A percentile compares a stretch with the other conserved stretches of the same genome.
Conservation (phyloP, 495 filamentous ascomycete genomes). For the Penicillium chermesinum region DNA sequence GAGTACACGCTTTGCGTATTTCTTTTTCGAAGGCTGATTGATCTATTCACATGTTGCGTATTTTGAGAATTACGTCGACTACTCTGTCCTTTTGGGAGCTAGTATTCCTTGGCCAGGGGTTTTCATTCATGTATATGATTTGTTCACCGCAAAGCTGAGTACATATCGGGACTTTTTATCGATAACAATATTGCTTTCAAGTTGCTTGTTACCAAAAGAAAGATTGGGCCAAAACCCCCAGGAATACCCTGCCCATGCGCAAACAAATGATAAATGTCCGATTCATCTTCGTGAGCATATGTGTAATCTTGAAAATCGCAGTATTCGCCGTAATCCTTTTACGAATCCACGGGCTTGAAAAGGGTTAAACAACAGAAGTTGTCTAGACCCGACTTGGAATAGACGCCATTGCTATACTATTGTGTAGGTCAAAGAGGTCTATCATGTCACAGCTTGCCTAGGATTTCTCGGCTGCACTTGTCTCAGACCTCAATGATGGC, state of each 20-base stretch:
- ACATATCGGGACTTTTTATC: neutral
- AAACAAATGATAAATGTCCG: neutral
- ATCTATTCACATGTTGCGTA: no score
- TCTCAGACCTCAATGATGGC: neutral
- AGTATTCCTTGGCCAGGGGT: conserved; percentile 1
- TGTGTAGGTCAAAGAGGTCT: neutral
- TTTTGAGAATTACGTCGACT: neutral
- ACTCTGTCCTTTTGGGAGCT: neutral
- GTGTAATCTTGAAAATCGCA: neutral
- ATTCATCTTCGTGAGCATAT: neutral
- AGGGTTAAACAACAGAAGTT: neutral
- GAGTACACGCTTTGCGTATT: conserved; percentile 12
- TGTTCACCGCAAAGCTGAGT: neutral
- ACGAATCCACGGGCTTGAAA: neutral
- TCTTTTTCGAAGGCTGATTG: no score
- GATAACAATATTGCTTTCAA: no score
- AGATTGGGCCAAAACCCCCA: no score
- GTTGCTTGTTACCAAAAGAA: no score
- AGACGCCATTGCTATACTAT: neutral
- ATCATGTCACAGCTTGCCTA: conserved; percentile 1
- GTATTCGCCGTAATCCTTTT: neutral
- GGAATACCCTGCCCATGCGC: neutral
- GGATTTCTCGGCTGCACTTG: neutral
- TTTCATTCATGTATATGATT: conserved; percentile 21
- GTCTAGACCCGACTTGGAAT: neutral